A percentile compares a stretch with the other conserved stretches of the same genome.
These are phyloP conservation scores for Inga leiocalycina DNA, from an alignment of 306 rosid genomes.

Conservation along the genomic window DNA sequence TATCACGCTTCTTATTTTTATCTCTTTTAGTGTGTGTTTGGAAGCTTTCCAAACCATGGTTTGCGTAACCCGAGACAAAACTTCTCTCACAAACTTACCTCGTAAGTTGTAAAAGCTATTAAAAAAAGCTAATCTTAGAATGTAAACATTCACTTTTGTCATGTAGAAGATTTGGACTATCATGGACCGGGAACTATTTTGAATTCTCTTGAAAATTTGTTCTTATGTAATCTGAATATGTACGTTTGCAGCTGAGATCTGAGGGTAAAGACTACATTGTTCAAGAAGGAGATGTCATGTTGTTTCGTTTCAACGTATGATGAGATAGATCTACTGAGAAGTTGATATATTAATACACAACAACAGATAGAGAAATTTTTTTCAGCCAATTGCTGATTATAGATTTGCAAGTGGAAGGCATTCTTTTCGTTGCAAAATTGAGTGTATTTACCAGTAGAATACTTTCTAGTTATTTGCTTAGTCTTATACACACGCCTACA, in stretches of 20 bases:
- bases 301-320: constrained; percentile 92
- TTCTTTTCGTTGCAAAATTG: not conserved
- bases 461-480: not conserved
- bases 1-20: not conserved
- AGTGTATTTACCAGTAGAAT: not conserved
- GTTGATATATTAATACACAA: constrained; percentile 28
- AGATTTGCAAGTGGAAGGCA: constrained; percentile 13
- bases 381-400: constrained; percentile 35
- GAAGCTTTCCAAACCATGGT: too few relatives aligned
- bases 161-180: not conserved
- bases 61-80: too few relatives aligned
- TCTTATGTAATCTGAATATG: constrained; percentile 4
- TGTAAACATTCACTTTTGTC: not conserved
- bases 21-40: too few relatives aligned
- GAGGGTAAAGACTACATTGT: constrained; percentile 96
- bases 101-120: too few relatives aligned
- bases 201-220: constrained; percentile 12
- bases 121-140: too few relatives aligned
- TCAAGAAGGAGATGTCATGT: constrained; percentile 94
- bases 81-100: too few relatives aligned
- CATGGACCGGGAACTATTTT: not conserved
- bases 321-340: constrained; percentile 17
- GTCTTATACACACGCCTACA: not conserved
- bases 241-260: constrained; percentile 79
- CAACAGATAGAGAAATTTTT: constrained; percentile 10